phyloP scores from a whole-genome alignment of 2,329 filamentous ascomycete species.

The Ophiostoma australiae region DNA sequence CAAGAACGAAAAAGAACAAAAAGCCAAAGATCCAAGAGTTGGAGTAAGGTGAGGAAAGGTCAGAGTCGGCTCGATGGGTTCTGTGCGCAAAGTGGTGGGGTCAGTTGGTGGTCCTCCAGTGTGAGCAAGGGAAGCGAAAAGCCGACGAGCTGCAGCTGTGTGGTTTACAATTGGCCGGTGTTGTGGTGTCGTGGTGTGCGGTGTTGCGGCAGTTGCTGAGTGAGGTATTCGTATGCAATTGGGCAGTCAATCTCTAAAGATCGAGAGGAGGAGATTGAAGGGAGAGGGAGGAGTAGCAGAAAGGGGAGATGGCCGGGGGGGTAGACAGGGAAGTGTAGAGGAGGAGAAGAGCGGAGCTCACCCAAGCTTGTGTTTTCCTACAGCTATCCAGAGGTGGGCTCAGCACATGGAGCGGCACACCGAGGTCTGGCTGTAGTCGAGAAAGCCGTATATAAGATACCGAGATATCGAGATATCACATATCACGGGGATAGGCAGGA shows the following conservation, averaged over 20 bases:
- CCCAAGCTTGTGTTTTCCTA: neutral
- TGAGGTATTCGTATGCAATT: neutral
- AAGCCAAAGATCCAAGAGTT: neutral
- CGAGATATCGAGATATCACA: neutral
- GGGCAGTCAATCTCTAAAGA: neutral
- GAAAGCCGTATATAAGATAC: neutral
- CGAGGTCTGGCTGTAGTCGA: neutral
- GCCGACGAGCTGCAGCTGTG: slow-evolving; percentile 1
- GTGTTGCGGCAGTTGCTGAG: neutral
- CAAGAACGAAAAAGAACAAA: neutral
- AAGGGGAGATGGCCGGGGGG: slow-evolving; percentile 7
- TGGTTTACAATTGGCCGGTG: neutral
- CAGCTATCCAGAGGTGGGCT: neutral
- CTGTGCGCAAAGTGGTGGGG: slow-evolving; percentile 12
- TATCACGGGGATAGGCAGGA: neutral
- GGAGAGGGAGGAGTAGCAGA: neutral
- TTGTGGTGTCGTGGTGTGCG: no score
- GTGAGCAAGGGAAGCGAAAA: neutral
- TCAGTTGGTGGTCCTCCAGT: neutral
- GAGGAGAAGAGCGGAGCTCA: neutral
- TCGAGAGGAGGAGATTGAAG: slow-evolving; percentile 7
- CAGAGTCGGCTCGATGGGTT: neutral
- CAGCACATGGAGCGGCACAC: neutral
- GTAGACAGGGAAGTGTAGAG: neutral
- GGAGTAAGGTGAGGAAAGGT: neutral